A percentile compares a stretch with the other conserved stretches of the same genome.
Conservation (phyloP, 2,329 filamentous ascomycete species). For the Aspergillus arachidicola region DNA sequence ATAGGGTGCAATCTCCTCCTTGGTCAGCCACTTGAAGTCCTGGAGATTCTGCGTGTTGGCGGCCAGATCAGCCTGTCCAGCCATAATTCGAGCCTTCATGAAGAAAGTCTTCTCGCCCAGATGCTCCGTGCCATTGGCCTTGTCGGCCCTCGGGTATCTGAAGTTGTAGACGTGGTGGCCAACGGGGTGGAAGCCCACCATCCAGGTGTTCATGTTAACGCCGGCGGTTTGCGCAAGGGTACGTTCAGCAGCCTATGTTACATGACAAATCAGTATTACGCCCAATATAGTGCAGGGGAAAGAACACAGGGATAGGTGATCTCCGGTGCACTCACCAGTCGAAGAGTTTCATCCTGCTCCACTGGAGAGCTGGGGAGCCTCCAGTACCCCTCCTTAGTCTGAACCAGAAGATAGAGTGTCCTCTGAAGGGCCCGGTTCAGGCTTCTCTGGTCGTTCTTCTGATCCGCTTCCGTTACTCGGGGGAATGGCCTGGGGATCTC, state of each 20-base stretch:
- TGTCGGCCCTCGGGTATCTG: constrained; percentile 51
- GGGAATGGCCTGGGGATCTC: constrained; percentile 70
- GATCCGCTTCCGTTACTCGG: constrained; percentile 77
- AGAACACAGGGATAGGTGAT: neutral
- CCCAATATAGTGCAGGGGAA: neutral
- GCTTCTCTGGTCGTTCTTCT: constrained; percentile 71
- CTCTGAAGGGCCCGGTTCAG: constrained; percentile 77
- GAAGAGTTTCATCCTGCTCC: constrained; percentile 71
- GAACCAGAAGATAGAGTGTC: constrained; percentile 86
- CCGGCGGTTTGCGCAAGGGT: constrained; percentile 77
- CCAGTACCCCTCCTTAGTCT: constrained; percentile 71
- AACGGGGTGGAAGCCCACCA: constrained; percentile 86
- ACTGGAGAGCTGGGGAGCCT: constrained; percentile 77
- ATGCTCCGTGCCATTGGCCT: constrained; percentile 40
- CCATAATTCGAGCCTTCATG: constrained; percentile 95
- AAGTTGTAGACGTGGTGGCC: constrained; percentile 71
- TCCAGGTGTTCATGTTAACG: constrained; percentile 98
- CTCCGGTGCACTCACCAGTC: constrained; percentile 65
- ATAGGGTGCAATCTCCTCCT: constrained; percentile 76
- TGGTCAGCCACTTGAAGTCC: constrained; percentile 91
- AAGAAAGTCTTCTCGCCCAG: constrained; percentile 87
- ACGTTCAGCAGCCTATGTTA: constrained; percentile 76
- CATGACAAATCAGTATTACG: constrained; percentile 6
- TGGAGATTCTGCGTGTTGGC: constrained; percentile 71
- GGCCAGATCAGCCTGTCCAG: constrained; percentile 83